Base-by-base conservation (phyloP, 2,329 filamentous ascomycete species). In the Geosmithia flava region DNA sequence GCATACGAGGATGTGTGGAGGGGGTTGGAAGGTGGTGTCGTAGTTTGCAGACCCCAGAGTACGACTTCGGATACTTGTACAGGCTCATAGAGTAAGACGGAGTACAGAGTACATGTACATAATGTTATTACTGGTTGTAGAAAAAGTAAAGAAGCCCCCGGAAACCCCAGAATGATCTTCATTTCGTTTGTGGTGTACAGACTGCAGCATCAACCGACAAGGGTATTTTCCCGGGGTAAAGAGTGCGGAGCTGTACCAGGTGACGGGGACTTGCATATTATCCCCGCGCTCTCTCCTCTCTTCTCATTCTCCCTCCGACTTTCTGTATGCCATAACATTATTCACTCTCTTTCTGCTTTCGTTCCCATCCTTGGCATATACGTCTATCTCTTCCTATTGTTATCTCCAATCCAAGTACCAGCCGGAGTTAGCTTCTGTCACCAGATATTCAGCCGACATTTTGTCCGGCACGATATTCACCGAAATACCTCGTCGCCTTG, bases 241-340 rank as follows among this genome's bases (percentile, higher is more conserved):
- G n/a, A 46, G 19, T 46, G 46, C 46, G 37, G 40, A 43, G 37
- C 46, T 47, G 46, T 43, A 40, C 46, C 46, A 48, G 46, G 39
- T 48, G 46, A 48, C 46, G n/a, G 46, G 46, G 20, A 47, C 7
- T 39, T 37, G 27, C 45, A 20, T 15, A 23, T 10, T 30, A 16
- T 46, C 45, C 30, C 45, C n/a, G 42, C 42, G 19, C n/a, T n/a
- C n/a, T 44, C 16, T 44, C 42, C 20, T 20, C 15, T 16, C 39
- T 11, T 20, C 20, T 43, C n/a, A n/a, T n/a, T n/a, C n/a, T n/a
- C n/a, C n/a, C 41, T 20, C 41, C 41, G 15, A 17, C 17, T 30
- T n/a, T n/a, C 39, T 8, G 33, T 42, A 42, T n/a, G 19, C 7
- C 39, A 15, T 42, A 17, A 17, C 6, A n/a, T 7, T 17, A 15